A percentile compares a stretch with the other conserved stretches of the same genome.
Conservation (phyloP, 2,329 filamentous ascomycete species). For the Samsoniella hepiali region DNA sequence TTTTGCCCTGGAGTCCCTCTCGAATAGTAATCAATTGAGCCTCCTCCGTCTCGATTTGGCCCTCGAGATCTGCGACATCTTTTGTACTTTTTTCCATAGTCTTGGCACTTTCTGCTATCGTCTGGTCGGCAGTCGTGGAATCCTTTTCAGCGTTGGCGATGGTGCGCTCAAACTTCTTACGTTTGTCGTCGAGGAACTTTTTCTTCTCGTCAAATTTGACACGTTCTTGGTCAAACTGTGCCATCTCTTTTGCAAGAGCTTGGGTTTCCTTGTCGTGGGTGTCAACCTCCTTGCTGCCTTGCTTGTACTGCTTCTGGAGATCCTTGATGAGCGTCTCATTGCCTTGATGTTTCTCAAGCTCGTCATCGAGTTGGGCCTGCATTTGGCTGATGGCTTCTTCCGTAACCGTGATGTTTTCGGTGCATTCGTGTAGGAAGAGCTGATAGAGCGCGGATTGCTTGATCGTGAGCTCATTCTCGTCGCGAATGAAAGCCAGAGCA, state of each 20-base stretch:
- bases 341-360: constrained; percentile 88
- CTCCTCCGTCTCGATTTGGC: constrained; percentile 74
- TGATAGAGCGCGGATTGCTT: constrained; percentile 94
- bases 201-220: constrained; percentile 98
- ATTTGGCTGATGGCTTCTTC: constrained; percentile 89
- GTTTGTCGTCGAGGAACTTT: constrained; percentile 87
- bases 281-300: constrained; percentile 79
- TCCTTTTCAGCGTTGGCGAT: constrained; percentile 74
- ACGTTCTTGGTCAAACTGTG: constrained; percentile 90
- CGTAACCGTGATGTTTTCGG: constrained; percentile 83
- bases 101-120: constrained; percentile 71
- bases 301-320: constrained; percentile 79
- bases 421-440: constrained; percentile 82
- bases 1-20: constrained; percentile 89
- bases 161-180: constrained; percentile 90
- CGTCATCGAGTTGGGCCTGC: constrained; percentile 78
- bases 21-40: constrained; percentile 78
- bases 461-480: constrained; percentile 87
- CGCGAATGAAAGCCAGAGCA: constrained; percentile 80
- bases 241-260: constrained; percentile 76
- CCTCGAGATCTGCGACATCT: constrained; percentile 75
- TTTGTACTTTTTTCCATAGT: constrained; percentile 73
- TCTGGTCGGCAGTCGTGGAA: constrained; percentile 69
- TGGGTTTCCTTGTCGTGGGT: constrained; percentile 78
- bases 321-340: constrained; percentile 87